Conservation (phyloP, 2,329 filamentous ascomycete genomes). For the Fusarium solani-melongenae region DNA sequence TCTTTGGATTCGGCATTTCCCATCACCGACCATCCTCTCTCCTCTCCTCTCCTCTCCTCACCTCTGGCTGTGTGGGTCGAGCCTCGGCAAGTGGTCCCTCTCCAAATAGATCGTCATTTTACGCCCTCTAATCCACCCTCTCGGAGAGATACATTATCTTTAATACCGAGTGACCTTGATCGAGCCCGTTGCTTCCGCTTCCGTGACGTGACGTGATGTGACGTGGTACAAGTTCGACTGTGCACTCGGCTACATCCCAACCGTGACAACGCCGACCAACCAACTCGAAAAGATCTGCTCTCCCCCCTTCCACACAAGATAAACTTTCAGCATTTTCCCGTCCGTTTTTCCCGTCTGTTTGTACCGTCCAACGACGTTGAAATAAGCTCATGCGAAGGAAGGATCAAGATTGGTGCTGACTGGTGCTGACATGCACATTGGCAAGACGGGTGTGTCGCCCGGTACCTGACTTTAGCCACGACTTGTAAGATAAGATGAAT, state of each 20-base stretch:
- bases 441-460: not conserved
- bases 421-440: not conserved
- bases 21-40: not conserved
- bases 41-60: not conserved
- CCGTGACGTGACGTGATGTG: not conserved
- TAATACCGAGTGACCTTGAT: not conserved
- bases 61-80: not conserved
- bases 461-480: not conserved
- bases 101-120: not conserved
- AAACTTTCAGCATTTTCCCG: not conserved
- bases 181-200: not conserved
- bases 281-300: not conserved
- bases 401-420: not conserved
- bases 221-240: not conserved
- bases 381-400: constrained; percentile 8
- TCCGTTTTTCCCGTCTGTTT: not conserved
- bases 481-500: not conserved
- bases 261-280: not conserved
- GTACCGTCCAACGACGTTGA: not conserved
- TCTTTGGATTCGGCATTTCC: not conserved
- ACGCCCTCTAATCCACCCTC: not conserved
- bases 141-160: not conserved
- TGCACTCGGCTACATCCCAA: not conserved
- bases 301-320: not conserved
- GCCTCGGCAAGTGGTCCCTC: not conserved